Evolutionary conservation across 768 basidiomycete genomes (phyloP), one percentile per base, ranked within the genome.

Genomic region (Tulasnella calospora): DNA sequence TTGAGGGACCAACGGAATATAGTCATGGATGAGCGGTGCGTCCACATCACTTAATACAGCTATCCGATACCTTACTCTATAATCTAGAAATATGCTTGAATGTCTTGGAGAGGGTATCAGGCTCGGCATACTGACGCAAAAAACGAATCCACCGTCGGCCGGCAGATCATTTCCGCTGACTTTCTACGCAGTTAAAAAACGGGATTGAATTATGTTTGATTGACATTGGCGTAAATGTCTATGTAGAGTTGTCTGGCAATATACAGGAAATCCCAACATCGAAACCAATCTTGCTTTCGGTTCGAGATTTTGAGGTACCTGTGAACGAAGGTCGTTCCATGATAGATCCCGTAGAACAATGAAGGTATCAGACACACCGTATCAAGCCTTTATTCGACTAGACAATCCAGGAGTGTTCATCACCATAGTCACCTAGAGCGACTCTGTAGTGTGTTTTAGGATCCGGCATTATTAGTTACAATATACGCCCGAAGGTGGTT

Each of bases 361-460:
- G n/a, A n/a, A n/a, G n/a, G n/a, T n/a, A n/a, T n/a, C n/a, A 19
- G 51, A 13, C 51, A 5, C 51, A 55, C 74, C 74, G 51, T 21
- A 36, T 33, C 27, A 75, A 44, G 17, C 41, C 47, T 27, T 75
- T 75, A 1, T 17, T 51, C 9, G 23, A 51, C 36, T 75, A 41
- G 33, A 75, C 17, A 10, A 75, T 51, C 23, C 47, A 75, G 27
- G 74, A 75, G 19, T 12, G 41, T 3, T 44, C 40, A 55, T 30
- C 46, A 27, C 51, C 74, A 36, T 47, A 23, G 13, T 75, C 74
- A 4, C 74, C 74, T 46, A 75, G 17, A 23, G 74, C 74, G 33
- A 75, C 33, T 27, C 74, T 40, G 44, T 46, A 75, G 44, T 75
- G 74, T 17, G 51, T n/a, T 55, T 55, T 55, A n/a, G 51, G 51